Conservation (phyloP, 1,139 yeast species). For the Suhomyces bribrorum region DNA sequence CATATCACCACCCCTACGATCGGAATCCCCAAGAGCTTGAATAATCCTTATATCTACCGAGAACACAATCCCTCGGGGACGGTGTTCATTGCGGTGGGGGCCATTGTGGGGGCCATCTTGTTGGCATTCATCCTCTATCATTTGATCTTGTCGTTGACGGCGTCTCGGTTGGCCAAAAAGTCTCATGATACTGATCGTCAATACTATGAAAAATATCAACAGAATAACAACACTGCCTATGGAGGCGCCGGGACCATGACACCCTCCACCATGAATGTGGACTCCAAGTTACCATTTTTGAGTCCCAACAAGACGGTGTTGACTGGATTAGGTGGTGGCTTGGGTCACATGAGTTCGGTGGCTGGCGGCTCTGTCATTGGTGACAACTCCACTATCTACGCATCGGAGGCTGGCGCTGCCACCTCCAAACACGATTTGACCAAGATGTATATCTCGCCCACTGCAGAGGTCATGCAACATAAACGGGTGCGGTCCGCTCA, state of each 20-base stretch:
- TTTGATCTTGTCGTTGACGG: slow-evolving; percentile 37
- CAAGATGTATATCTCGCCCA: slow-evolving; percentile 73
- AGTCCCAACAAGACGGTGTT: slow-evolving; percentile 25
- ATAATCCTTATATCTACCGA: slow-evolving; percentile 60
- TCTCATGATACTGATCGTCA: slow-evolving; percentile 33
- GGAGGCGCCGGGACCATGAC: slow-evolving; percentile 25
- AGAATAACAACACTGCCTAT: slow-evolving; percentile 37
- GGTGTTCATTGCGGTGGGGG: slow-evolving; percentile 78
- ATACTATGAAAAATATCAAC: slow-evolving; percentile 41
- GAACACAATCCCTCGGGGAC: slow-evolving; percentile 65
- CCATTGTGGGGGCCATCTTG: slow-evolving; percentile 59
- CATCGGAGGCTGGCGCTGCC: slow-evolving; percentile 35
- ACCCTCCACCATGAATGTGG: slow-evolving; percentile 26
- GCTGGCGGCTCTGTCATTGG: slow-evolving; percentile 31
- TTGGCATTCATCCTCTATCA: slow-evolving; percentile 46
- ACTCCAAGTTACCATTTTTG: slow-evolving; percentile 41
- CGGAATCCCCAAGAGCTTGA: slow-evolving; percentile 58
- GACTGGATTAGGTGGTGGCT: slow-evolving; percentile 18
- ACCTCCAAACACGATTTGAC: slow-evolving; percentile 46
- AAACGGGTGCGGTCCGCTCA: slow-evolving; percentile 33
- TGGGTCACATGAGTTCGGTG: slow-evolving; percentile 9
- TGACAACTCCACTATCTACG: slow-evolving; percentile 42
- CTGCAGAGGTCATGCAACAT: slow-evolving; percentile 68
- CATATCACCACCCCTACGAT: slow-evolving; percentile 55
- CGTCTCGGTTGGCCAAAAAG: slow-evolving; percentile 42